Evolutionary conservation across 1,284 basidiomycete genomes (phyloP).

Genomic region (Tilletia horrida): DNA sequence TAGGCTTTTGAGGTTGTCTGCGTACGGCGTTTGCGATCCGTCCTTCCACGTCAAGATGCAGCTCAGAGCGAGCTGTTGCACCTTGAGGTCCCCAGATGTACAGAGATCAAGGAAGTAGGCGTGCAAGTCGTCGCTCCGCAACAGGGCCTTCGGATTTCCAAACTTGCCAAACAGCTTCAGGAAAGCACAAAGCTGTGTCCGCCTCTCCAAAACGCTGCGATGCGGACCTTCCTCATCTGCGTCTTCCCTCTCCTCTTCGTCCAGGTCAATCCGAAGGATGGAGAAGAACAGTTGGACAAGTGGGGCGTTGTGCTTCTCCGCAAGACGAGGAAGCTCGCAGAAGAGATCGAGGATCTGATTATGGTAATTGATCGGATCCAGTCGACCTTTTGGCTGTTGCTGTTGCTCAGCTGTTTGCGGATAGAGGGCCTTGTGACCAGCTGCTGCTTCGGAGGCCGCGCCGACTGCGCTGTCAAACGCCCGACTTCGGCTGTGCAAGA

Average conservation of each 20-base stretch:
- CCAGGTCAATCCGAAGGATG: slow-evolving; percentile 31
- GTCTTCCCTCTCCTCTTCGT: slow-evolving; percentile 24
- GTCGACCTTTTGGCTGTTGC: slow-evolving; percentile 35
- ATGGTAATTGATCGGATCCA: slow-evolving; percentile 46
- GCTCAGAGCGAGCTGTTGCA: slow-evolving; percentile 74
- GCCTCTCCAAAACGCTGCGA: slow-evolving; percentile 31
- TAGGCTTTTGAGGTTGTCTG: slow-evolving; percentile 68
- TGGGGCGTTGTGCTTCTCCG: slow-evolving; percentile 41
- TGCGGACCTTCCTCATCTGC: slow-evolving; percentile 3
- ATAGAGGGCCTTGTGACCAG: background rate
- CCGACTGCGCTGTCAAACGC: background rate
- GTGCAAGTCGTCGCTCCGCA: slow-evolving; percentile 68
- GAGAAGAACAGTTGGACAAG: slow-evolving; percentile 42
- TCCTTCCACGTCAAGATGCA: slow-evolving; percentile 83
- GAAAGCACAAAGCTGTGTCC: slow-evolving; percentile 58
- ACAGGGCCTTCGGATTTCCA: slow-evolving; percentile 80
- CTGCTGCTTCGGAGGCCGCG: background rate
- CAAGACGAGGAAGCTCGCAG: slow-evolving; percentile 28
- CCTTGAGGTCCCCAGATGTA: slow-evolving; percentile 74
- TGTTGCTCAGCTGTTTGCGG: background rate
- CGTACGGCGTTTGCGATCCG: slow-evolving; percentile 66
- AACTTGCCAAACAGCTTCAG: slow-evolving; percentile 85
- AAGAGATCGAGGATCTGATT: slow-evolving; percentile 44
- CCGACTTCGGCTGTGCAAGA: background rate
- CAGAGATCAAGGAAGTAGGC: slow-evolving; percentile 71